A percentile compares a stretch with the other conserved stretches of the same genome.
Conservation (phyloP, 176 grass and related monocot genomes). For the Puccinellia tenuiflora region DNA sequence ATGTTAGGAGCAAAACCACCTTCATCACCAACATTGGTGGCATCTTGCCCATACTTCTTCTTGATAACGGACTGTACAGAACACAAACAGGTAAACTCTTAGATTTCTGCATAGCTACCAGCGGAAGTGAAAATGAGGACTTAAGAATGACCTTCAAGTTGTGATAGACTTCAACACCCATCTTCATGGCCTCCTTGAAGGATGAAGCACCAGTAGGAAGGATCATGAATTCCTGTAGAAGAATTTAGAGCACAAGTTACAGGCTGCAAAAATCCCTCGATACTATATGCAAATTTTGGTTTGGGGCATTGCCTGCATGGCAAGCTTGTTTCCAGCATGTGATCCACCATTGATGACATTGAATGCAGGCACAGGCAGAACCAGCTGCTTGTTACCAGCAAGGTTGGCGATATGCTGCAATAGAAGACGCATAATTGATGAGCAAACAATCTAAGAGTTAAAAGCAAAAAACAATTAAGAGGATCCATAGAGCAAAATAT, state of each 20-base stretch:
- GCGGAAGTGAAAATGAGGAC: background rate
- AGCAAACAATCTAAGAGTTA: background rate
- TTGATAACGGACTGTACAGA: constrained; percentile 74
- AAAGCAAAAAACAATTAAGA: too few species aligned
- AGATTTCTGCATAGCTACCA: background rate
- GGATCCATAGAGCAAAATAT: background rate
- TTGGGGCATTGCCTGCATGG: constrained; percentile 63
- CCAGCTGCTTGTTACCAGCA: constrained; percentile 80
- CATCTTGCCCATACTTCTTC: constrained; percentile 99
- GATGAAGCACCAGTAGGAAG: constrained; percentile 77
- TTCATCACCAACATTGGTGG: constrained; percentile 97
- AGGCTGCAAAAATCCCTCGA: background rate
- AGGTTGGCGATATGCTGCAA: constrained; percentile 90
- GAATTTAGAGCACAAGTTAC: background rate
- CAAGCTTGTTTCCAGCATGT: constrained; percentile 96
- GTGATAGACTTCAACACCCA: constrained; percentile 98
- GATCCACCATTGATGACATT: constrained; percentile 98
- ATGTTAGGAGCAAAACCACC: constrained; percentile 99
- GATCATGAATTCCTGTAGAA: constrained; percentile 93
- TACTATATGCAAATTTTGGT: background rate
- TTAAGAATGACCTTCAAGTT: constrained; percentile 59
- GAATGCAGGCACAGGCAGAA: constrained; percentile 92
- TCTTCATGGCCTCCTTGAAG: constrained; percentile 99
- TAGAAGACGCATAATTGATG: background rate
- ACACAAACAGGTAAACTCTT: background rate